phyloP scores from a whole-genome alignment of 805 yeast genomes.

The Ogataea nakhonphanomensis region DNA sequence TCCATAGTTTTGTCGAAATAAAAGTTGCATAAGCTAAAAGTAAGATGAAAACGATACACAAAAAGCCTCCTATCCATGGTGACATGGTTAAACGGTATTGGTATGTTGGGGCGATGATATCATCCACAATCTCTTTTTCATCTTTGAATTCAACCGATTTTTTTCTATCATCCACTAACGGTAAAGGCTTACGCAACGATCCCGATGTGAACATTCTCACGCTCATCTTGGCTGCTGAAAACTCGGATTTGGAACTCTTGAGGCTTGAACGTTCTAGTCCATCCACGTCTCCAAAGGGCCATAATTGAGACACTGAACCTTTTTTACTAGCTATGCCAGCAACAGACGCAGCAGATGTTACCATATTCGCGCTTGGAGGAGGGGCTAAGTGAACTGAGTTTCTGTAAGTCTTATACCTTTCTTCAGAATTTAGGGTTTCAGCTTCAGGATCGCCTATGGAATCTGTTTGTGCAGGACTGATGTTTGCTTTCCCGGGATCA shows the following conservation, averaged over 20 bases:
- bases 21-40: conserved; percentile 14
- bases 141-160: conserved; percentile 19
- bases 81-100: conserved; percentile 6
- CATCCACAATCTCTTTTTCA: not conserved
- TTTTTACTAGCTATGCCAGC: conserved; percentile 21
- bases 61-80: conserved; percentile 12
- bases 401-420: conserved; percentile 3
- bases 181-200: conserved; percentile 5
- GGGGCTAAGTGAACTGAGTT: conserved; percentile 2
- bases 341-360: conserved; percentile 19
- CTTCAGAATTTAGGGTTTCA: conserved; percentile 8
- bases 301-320: conserved; percentile 17
- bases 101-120: not conserved
- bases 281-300: conserved; percentile 23
- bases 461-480: conserved; percentile 2
- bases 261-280: conserved; percentile 16
- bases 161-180: conserved; percentile 11
- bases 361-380: conserved; percentile 7
- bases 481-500: not conserved
- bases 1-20: conserved; percentile 14
- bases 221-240: conserved; percentile 16
- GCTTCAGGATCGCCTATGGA: conserved; percentile 6
- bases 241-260: conserved; percentile 20
- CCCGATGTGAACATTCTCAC: conserved; percentile 14
- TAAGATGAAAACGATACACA: conserved; percentile 8